Evolutionary conservation across 192 early-diverging fungal species (phyloP), one percentile per base, ranked within the genome.

Genomic region (Entrophospora sp.): DNA sequence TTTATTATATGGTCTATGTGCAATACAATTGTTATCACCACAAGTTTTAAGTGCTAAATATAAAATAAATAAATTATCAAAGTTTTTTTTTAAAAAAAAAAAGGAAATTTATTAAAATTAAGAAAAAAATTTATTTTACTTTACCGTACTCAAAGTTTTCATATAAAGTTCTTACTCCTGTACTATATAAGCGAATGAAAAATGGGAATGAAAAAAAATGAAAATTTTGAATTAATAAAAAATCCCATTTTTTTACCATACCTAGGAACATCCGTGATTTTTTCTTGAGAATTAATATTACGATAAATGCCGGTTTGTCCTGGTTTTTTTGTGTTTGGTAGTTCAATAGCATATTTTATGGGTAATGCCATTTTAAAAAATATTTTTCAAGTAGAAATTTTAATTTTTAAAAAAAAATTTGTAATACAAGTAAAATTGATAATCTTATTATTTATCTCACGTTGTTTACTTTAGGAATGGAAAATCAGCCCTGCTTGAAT

Each of bases 21-120:
- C 90, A 20, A 91, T 68, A 65, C 84, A 90, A 35, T 80, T 80
- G 28, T 68, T 71, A 59, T 85, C 74, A 55, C 71, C 74, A 27
- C 76, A 81, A 30, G 66, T 68, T 46, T 75, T 82, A 37, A 81
- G 76, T 13, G 83, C 85, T 85, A 56, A 5, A 57, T 10, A 27
- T 2, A 27, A 52, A 22, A 9, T 12, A 52, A 25, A 3, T 9
- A 52, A 20, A 6, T 6, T 6, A 9, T 40, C 14, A 40, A 40
- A 14, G 7, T 9, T 14, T 40, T 9, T 52, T 25, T 22, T 49
- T 27, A 25, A 61, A 12, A 4, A 53, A 9, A 53, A 42, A 28
- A 27, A 52, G 2, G 25, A 7, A 9, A 45, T 30, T 31, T 32
- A 27, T 20, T 32, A 4, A 20, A 49, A 45, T 16, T 7, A 18